A percentile compares a stretch with the other conserved stretches of the same genome.
Evolutionary conservation across 495 filamentous ascomycete genomes (phyloP).

Genomic region (Hyaloscypha finlandica): DNA sequence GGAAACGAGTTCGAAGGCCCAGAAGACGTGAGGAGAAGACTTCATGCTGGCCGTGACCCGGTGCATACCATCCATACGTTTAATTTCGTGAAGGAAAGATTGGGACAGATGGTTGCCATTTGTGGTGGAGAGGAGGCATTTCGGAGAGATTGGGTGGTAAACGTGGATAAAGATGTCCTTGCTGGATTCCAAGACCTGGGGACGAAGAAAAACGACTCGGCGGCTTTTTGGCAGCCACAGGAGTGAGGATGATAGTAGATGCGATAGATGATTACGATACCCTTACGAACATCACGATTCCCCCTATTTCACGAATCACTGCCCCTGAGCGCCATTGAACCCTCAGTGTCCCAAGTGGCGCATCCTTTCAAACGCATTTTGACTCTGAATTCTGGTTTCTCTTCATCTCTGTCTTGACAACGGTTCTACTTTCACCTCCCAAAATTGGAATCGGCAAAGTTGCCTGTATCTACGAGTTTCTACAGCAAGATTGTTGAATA

Average conservation of each 20-base stretch:
- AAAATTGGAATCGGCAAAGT: neutral
- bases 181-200: conserved; percentile 54
- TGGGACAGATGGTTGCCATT: conserved; percentile 64
- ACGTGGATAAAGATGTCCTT: conserved; percentile 84
- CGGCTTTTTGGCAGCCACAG: conserved; percentile 23
- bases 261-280: conserved; percentile 13
- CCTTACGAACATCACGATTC: neutral
- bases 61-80: conserved; percentile 71
- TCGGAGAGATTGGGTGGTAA: conserved; percentile 75
- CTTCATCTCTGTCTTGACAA: neutral
- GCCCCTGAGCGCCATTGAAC: neutral
- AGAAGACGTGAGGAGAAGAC: conserved; percentile 50
- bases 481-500: neutral
- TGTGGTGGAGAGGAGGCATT: conserved; percentile 75
- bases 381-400: neutral
- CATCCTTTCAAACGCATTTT: neutral
- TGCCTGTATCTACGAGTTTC: neutral
- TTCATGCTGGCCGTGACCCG: conserved; percentile 63
- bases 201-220: conserved; percentile 7
- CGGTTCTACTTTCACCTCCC: neutral
- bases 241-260: conserved; percentile 6
- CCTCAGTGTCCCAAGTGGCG: neutral
- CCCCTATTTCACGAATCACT: neutral
- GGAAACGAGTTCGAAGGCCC: conserved; percentile 69
- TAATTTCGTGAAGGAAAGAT: conserved; percentile 65